phyloP scores from a whole-genome alignment of 768 basidiomycete genomes.

The Russula emetica region DNA sequence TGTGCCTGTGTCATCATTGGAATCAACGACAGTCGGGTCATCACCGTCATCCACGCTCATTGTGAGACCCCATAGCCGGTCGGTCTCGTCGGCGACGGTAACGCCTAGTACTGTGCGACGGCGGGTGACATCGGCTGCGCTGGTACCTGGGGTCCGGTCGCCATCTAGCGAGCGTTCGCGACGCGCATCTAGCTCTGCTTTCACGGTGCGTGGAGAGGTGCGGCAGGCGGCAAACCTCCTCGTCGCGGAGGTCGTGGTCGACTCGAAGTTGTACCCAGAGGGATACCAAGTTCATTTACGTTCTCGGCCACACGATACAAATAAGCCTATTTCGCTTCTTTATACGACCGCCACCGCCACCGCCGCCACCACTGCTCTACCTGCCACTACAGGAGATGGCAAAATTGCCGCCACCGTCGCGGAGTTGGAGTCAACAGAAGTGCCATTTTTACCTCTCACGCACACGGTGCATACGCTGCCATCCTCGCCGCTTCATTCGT shows the following conservation, averaged over 20 bases:
- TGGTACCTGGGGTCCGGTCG: slow-evolving; percentile 32
- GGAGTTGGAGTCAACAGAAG: background rate
- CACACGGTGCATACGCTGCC: slow-evolving; percentile 73
- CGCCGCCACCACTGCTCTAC: background rate
- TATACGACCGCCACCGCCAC: slow-evolving; percentile 5
- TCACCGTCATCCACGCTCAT: slow-evolving; percentile 12
- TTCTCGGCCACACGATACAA: slow-evolving; percentile 42
- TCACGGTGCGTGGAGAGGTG: slow-evolving; percentile 59
- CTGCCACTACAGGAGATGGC: background rate
- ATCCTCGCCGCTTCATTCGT: slow-evolving; percentile 75
- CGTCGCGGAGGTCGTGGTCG: slow-evolving; percentile 74
- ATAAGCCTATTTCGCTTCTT: slow-evolving; percentile 38
- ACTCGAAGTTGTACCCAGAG: slow-evolving; percentile 72
- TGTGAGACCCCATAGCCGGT: slow-evolving; percentile 23
- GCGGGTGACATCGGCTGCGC: slow-evolving; percentile 20
- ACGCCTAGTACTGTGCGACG: slow-evolving; percentile 11
- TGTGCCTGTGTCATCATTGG: background rate
- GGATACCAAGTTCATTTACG: slow-evolving; percentile 59
- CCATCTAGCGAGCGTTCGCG: slow-evolving; percentile 35
- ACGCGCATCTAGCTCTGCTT: slow-evolving; percentile 48
- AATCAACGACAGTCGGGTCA: slow-evolving; percentile 9
- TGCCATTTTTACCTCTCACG: slow-evolving; percentile 46
- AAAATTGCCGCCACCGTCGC: background rate
- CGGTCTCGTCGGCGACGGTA: slow-evolving; percentile 21
- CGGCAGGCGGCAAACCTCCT: slow-evolving; percentile 63